phyloP scores from a whole-genome alignment of 1,139 yeast species.

The Suhomyces taliae region DNA sequence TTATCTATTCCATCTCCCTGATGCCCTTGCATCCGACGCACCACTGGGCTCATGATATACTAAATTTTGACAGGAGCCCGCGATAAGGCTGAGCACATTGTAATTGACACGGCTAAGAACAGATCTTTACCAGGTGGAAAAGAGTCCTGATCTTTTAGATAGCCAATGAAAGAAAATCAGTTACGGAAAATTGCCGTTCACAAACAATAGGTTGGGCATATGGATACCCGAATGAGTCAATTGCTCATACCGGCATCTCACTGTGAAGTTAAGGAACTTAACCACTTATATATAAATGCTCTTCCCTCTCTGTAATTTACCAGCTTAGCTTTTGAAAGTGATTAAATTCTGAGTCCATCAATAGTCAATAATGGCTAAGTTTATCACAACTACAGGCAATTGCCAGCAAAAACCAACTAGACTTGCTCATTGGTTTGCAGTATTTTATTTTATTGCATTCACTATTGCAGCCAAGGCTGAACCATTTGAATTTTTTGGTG shows the following conservation, averaged over 20 bases:
- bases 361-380: too few relatives aligned
- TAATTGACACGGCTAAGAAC: not conserved
- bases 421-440: not conserved
- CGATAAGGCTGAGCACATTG: not conserved
- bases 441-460: not conserved
- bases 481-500: constrained; percentile 1
- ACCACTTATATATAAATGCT: too few relatives aligned
- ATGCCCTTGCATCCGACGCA: not conserved
- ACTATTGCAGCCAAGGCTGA: not conserved
- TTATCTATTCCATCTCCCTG: not conserved
- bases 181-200: not conserved
- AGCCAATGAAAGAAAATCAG: not conserved
- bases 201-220: not conserved
- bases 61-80: not conserved
- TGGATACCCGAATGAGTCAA: too few relatives aligned
- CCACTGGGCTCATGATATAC: not conserved
- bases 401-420: too few relatives aligned
- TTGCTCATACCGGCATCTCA: too few relatives aligned
- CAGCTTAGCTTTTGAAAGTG: too few relatives aligned
- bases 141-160: not conserved
- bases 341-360: too few relatives aligned
- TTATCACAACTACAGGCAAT: too few relatives aligned
- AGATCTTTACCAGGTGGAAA: not conserved
- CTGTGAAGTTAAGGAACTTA: too few relatives aligned
- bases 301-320: too few relatives aligned